phyloP scores from a whole-genome alignment of 2,329 filamentous ascomycete species.

The Rosellinia necatrix region DNA sequence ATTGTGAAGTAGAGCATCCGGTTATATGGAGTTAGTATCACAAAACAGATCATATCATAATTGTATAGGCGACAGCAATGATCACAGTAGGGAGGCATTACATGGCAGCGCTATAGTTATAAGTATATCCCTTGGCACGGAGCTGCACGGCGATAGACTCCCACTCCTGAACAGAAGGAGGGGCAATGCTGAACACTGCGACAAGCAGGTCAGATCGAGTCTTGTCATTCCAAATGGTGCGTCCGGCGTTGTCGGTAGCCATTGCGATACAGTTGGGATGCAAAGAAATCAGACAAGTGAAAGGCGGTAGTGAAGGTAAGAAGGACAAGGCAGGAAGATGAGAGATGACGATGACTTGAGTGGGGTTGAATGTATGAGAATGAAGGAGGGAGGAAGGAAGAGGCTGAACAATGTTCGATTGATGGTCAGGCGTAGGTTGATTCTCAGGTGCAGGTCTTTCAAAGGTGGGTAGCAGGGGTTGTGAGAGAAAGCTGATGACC shows the following conservation, averaged over 20 bases:
- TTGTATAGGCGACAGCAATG: not conserved
- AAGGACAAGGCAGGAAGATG: not conserved
- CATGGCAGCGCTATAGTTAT: conserved; percentile 48
- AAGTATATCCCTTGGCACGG: conserved; percentile 44
- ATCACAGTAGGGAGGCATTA: conserved; percentile 35
- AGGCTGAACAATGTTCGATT: not conserved
- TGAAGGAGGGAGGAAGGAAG: not conserved
- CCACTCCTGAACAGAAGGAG: conserved; percentile 43
- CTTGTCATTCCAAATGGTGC: conserved; percentile 36
- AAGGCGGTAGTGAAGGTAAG: not conserved
- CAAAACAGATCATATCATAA: conserved; percentile 1
- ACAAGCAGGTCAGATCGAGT: conserved; percentile 48
- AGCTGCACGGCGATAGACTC: conserved; percentile 41
- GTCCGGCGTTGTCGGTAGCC: conserved; percentile 13
- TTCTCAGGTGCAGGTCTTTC: not conserved
- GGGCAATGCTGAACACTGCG: conserved; percentile 43
- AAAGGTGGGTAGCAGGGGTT: not conserved
- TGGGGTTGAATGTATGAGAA: not conserved
- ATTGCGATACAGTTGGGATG: not conserved
- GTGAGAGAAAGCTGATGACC: not conserved
- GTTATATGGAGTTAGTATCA: conserved; percentile 4
- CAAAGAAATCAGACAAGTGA: not conserved
- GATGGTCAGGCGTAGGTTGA: too few relatives aligned
- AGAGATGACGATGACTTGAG: too few relatives aligned
- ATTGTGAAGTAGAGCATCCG: conserved; percentile 25